These are phyloP conservation scores for Themeda triandra DNA, from an alignment of 176 grass and related monocot species.

Conservation along the genomic window DNA sequence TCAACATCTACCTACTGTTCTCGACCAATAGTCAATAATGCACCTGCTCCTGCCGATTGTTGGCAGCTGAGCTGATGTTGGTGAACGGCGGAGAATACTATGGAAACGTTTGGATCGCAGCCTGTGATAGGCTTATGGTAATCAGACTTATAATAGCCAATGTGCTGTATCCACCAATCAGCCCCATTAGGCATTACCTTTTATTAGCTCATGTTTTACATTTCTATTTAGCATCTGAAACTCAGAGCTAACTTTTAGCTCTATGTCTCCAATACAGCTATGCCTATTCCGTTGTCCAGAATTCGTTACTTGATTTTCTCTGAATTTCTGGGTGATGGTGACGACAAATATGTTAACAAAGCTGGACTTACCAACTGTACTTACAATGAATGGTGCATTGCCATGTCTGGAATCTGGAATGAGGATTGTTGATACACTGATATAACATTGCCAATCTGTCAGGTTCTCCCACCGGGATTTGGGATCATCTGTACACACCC, in stretches of 20 bases:
- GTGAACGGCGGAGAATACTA: background rate
- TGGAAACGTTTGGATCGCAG: background rate
- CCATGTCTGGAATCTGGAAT: background rate
- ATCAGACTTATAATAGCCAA: too few relatives aligned
- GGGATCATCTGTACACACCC: slow-evolving; percentile 68
- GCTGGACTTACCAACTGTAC: background rate
- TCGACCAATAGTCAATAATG: background rate
- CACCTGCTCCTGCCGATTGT: background rate
- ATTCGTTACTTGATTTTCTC: background rate
- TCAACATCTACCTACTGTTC: background rate
- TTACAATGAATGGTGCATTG: background rate
- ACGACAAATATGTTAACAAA: background rate
- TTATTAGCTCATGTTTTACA: background rate
- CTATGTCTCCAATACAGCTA: background rate
- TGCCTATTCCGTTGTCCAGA: background rate
- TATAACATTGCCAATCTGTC: background rate
- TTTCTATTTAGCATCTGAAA: background rate
- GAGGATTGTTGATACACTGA: background rate
- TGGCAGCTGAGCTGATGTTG: background rate
- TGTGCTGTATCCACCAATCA: too few relatives aligned
- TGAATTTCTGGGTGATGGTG: background rate
- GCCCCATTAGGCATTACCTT: background rate
- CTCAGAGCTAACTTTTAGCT: background rate
- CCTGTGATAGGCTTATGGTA: background rate
- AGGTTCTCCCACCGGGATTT: slow-evolving; percentile 58